A percentile compares a stretch with the other conserved stretches of the same genome.
phyloP scores from a whole-genome alignment of 805 yeast species.

The Ogataea degrootiae region DNA sequence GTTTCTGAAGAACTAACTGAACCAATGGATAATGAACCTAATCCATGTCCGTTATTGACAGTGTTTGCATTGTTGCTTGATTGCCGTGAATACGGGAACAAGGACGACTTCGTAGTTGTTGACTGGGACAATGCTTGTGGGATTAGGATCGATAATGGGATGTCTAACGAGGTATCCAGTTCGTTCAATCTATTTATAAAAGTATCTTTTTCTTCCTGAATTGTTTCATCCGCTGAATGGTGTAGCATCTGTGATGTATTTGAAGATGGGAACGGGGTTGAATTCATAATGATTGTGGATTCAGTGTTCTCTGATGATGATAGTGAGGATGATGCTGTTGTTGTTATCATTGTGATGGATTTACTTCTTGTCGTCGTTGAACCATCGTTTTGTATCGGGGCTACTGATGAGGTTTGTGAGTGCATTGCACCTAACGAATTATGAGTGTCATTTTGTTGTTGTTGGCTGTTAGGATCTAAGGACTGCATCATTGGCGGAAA shows the following conservation, averaged over 20 bases:
- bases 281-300: background rate
- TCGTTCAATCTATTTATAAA: slow-evolving; percentile 1
- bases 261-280: background rate
- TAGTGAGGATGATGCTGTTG: background rate
- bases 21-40: too few relatives aligned
- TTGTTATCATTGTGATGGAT: background rate
- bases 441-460: background rate
- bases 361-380: background rate
- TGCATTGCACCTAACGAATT: background rate
- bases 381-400: background rate
- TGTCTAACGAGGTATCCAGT: background rate
- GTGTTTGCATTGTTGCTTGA: background rate
- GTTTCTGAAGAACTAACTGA: too few relatives aligned
- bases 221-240: slow-evolving; percentile 1
- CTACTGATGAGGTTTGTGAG: background rate
- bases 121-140: background rate
- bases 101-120: background rate
- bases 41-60: too few relatives aligned
- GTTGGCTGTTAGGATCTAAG: background rate
- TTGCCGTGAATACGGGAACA: too few relatives aligned
- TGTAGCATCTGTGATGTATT: background rate
- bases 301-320: background rate
- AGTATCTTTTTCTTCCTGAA: background rate
- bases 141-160: background rate
- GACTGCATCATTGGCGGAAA: background rate